phyloP scores from a whole-genome alignment of 75 land plant genomes.

The Pinus albicaulis region DNA sequence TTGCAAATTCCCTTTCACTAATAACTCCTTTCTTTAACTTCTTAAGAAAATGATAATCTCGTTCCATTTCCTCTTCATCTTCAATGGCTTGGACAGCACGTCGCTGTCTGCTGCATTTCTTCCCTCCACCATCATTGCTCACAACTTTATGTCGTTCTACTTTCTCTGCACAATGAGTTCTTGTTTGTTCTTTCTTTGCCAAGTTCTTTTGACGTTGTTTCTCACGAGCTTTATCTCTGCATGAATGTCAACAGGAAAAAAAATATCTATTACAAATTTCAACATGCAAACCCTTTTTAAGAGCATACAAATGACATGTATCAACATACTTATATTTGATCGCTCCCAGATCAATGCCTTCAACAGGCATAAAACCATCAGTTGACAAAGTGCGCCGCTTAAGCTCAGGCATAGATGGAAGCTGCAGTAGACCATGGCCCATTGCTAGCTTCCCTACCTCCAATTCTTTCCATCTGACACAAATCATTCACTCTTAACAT shows the following conservation, averaged over 20 bases:
- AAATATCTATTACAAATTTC: not conserved
- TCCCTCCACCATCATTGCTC: conserved; percentile 22
- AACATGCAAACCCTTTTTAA: not conserved
- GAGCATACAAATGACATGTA: not conserved
- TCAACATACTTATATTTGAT: conserved; percentile 79
- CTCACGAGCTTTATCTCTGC: conserved; percentile 90
- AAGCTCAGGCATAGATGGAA: conserved; percentile 95
- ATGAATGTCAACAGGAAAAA: not conserved
- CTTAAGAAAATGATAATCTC: conserved; percentile 83
- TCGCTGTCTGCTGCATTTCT: conserved; percentile 74
- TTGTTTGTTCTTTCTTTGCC: conserved; percentile 28
- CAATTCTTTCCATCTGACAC: conserved; percentile 90
- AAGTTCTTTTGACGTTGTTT: conserved; percentile 87
- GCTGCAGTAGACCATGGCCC: conserved; percentile 92
- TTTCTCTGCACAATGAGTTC: conserved; percentile 19
- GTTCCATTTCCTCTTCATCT: conserved; percentile 81
- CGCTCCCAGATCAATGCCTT: conserved; percentile 66
- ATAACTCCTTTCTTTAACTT: conserved; percentile 86
- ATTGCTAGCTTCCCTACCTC: conserved; percentile 90
- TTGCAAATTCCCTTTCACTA: conserved; percentile 73
- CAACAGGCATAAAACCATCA: conserved; percentile 69
- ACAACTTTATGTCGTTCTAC: conserved; percentile 15
- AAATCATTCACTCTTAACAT: not conserved
- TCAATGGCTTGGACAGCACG: conserved; percentile 53
- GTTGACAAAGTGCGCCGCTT: conserved; percentile 71